Evolutionary conservation across 2,329 filamentous ascomycete species (phyloP), one percentile per base, ranked within the genome.

Genomic region (Neonectria faginata): DNA sequence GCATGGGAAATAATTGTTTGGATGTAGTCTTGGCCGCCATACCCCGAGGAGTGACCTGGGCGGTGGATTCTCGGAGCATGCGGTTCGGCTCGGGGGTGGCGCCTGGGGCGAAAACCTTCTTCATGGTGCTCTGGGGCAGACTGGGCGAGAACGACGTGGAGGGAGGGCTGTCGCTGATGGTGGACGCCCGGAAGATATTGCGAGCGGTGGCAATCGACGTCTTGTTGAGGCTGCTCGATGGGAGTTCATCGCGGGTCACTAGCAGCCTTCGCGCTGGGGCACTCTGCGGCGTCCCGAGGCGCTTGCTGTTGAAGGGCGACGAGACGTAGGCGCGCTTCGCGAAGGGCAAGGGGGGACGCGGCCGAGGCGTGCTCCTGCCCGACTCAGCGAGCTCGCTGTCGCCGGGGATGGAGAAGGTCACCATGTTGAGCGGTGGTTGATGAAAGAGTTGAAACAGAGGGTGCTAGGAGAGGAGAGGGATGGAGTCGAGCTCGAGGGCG

Each of bases 1-100:
- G 85, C 85, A 88, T 85, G 29, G 81, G 76, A 71, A 89, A 89
- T 16, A 86, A 80, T 48, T 88, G 84, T 65, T 82, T 82, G 18
- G 84, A 82, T 2, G 80, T 75, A 6, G 82, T 80, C 73, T 82
- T 83, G 27, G 83, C 78, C 67, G 83, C 80, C 79, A 88, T 79
- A 60, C 83, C 84, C 41, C 82, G 82, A 22, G 83, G 80, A 5
- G 80, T 82, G 55, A 80, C 80, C 72, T 86, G 83, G 31, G 81
- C 79, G 2, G 80, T 82, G 1, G 80, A 80, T 61, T 81, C 81
- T 50, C 84, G 81, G 54, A 80, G 80, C 67, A 81, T 66, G 71
- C 81, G 73, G 73, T 76, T 78, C 45, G 79, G 76, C 58, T 80
- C 82, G 20, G 83, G 82, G 2, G 83, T 85, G 42, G 77, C 76